Conservation (phyloP, 2,329 filamentous ascomycete genomes). For the Akanthomyces dipterigenus region DNA sequence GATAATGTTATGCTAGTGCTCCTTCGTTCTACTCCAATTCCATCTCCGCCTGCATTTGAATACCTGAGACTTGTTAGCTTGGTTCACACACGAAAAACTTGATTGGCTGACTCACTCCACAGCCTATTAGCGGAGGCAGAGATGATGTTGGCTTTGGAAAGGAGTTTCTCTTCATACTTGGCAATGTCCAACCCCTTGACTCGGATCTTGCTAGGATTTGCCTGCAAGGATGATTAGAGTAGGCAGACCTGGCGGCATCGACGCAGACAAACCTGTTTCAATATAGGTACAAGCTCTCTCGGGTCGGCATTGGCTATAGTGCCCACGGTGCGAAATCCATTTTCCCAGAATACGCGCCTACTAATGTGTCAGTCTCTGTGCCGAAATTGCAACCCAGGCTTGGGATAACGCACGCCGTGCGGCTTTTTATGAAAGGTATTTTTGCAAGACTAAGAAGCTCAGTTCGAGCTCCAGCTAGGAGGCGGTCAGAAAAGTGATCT, state of each 20-base stretch:
- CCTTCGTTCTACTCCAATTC: constrained; percentile 33
- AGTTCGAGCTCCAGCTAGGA: constrained; percentile 64
- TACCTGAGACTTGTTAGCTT: constrained; percentile 28
- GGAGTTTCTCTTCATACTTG: constrained; percentile 57
- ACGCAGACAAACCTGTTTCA: constrained; percentile 49
- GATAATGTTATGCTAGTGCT: no score
- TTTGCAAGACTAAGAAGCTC: constrained; percentile 65
- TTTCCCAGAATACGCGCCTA: constrained; percentile 63
- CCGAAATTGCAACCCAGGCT: background rate
- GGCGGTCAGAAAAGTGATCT: constrained; percentile 68
- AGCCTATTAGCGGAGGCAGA: constrained; percentile 61
- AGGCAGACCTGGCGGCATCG: background rate
- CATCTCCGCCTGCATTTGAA: constrained; percentile 45
- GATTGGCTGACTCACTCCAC: constrained; percentile 49
- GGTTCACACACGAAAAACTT: background rate
- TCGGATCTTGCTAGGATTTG: constrained; percentile 59
- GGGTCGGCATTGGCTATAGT: constrained; percentile 63
- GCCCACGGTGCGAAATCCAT: constrained; percentile 63
- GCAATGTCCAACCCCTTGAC: constrained; percentile 48
- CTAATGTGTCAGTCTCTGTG: constrained; percentile 1
- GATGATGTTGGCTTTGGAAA: constrained; percentile 61
- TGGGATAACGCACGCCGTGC: constrained; percentile 50
- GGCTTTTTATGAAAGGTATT: constrained; percentile 70
- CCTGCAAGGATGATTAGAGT: constrained; percentile 32
- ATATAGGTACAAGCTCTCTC: constrained; percentile 60